Evolutionary conservation across 169 alveolate genomes (phyloP).

Genomic region (Babesia gibsoni): DNA sequence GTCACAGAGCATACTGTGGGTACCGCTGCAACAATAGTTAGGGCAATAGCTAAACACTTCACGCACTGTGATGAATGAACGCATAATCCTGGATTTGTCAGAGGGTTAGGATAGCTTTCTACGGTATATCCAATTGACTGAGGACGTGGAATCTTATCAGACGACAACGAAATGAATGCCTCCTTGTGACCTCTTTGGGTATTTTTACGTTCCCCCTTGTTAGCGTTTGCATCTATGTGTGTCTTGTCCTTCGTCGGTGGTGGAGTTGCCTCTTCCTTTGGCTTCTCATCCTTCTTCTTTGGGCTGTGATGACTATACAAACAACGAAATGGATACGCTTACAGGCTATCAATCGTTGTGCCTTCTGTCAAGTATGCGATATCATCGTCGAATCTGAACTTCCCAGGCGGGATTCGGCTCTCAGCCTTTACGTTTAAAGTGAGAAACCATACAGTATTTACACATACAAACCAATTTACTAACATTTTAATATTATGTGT

Average conservation of each 20-base stretch:
- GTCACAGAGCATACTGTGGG: conserved; percentile 38
- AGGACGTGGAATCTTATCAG: not conserved
- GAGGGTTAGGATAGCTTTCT: conserved; percentile 50
- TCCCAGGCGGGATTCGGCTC: conserved; percentile 44
- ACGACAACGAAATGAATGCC: not conserved
- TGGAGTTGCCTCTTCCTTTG: not conserved
- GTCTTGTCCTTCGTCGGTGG: not conserved
- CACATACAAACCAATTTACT: not conserved
- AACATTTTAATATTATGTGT: not conserved
- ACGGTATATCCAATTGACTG: conserved; percentile 56
- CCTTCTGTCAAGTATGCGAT: conserved; percentile 18
- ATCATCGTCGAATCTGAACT: conserved; percentile 60
- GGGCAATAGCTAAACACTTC: not conserved
- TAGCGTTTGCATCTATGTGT: not conserved
- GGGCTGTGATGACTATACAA: not conserved
- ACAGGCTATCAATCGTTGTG: not conserved
- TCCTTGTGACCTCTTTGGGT: too few species aligned
- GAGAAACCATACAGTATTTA: not conserved
- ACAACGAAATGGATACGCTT: not conserved
- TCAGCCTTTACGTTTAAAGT: not conserved
- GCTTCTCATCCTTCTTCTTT: not conserved
- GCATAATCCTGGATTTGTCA: conserved; percentile 41
- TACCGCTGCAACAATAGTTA: not conserved
- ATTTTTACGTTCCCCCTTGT: not conserved
- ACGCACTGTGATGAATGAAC: conserved; percentile 35